A percentile compares a stretch with the other conserved stretches of the same genome.
Evolutionary conservation across 2,329 filamentous ascomycete genomes (phyloP).

Genomic region (Phoma sp.): DNA sequence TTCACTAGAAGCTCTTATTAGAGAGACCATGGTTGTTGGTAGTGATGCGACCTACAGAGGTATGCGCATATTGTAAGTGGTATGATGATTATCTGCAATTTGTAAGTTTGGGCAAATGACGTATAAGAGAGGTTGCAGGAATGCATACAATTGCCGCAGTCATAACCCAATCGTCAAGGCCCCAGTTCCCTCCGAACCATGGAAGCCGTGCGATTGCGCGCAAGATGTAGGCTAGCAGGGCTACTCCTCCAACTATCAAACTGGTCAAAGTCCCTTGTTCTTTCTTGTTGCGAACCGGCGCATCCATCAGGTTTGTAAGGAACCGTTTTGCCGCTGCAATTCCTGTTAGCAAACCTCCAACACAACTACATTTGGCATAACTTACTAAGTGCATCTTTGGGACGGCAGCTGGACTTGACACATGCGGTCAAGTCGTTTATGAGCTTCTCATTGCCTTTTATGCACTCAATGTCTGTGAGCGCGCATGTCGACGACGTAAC

Average conservation of each 20-base stretch:
- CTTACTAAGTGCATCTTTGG: constrained; percentile 37
- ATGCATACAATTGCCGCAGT: constrained; percentile 21
- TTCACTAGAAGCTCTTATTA: neutral
- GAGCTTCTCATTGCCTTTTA: constrained; percentile 26
- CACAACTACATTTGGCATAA: neutral
- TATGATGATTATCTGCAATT: neutral
- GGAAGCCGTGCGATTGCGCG: constrained; percentile 46
- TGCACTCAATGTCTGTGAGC: constrained; percentile 34
- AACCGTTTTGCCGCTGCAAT: constrained; percentile 49
- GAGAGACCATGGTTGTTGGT: too few species aligned
- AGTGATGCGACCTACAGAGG: neutral
- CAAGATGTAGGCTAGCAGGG: constrained; percentile 43
- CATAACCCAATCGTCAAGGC: constrained; percentile 51
- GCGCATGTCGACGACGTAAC: constrained; percentile 33
- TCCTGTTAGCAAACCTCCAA: constrained; percentile 5
- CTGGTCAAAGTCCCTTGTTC: constrained; percentile 46
- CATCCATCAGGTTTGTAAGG: constrained; percentile 30
- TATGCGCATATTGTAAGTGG: constrained; percentile 5
- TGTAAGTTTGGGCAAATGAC: neutral
- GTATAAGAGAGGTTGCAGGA: constrained; percentile 1
- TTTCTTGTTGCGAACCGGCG: constrained; percentile 45
- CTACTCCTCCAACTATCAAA: constrained; percentile 43
- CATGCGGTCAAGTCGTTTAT: constrained; percentile 26
- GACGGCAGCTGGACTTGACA: constrained; percentile 28
- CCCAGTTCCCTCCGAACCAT: constrained; percentile 46